phyloP scores from a whole-genome alignment of 768 basidiomycete genomes.

The Serendipita sp. region DNA sequence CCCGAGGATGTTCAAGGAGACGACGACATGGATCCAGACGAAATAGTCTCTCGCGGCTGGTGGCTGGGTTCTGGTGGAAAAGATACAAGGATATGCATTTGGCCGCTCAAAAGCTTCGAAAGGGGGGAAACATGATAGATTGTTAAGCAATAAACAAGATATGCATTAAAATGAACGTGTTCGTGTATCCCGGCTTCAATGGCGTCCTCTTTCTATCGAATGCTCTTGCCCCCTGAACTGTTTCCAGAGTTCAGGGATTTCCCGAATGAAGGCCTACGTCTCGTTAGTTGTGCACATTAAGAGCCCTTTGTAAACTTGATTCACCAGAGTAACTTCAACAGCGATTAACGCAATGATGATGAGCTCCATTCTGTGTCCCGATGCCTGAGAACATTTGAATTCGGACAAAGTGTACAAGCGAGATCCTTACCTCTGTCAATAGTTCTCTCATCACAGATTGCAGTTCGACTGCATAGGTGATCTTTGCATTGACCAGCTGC shows the following conservation, averaged over 20 bases:
- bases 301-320: slow-evolving; percentile 7
- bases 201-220: neutral
- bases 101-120: slow-evolving; percentile 23
- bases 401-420: neutral
- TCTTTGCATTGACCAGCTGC: slow-evolving; percentile 75
- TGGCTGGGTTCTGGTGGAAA: slow-evolving; percentile 27
- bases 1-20: slow-evolving; percentile 11
- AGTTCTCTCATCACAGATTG: slow-evolving; percentile 82
- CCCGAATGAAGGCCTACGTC: slow-evolving; percentile 17
- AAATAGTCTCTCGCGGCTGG: slow-evolving; percentile 3
- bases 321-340: slow-evolving; percentile 82
- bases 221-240: slow-evolving; percentile 10
- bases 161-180: too few relatives aligned
- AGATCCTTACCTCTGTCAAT: slow-evolving; percentile 51
- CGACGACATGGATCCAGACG: slow-evolving; percentile 11
- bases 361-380: slow-evolving; percentile 81
- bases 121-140: neutral
- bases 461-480: slow-evolving; percentile 76
- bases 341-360: slow-evolving; percentile 91
- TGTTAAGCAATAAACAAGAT: neutral
- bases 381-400: slow-evolving; percentile 37
- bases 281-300: neutral
- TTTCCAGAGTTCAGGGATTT: slow-evolving; percentile 18
- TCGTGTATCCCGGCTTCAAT: neutral
- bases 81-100: slow-evolving; percentile 24